phyloP scores from a whole-genome alignment of 352 stramenopile species.

The Pythium monospermum region DNA sequence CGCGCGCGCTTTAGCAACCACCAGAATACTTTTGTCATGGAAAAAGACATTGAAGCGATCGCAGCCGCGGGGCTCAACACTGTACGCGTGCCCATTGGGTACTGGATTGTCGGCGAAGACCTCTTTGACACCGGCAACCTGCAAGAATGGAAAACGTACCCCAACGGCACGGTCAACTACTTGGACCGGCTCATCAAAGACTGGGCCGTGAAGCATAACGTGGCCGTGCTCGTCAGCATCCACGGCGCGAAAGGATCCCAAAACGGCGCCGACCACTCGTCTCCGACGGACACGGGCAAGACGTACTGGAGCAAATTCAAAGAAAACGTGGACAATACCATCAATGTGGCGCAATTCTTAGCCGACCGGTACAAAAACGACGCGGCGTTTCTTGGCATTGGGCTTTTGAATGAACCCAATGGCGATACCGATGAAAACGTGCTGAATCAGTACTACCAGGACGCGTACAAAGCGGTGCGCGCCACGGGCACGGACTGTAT shows the following conservation, averaged over 20 bases:
- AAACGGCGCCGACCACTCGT: slow-evolving; percentile 68
- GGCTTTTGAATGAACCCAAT: slow-evolving; percentile 34
- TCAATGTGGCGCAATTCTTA: slow-evolving; percentile 26
- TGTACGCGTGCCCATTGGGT: slow-evolving; percentile 68
- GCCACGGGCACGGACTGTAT: slow-evolving; percentile 24
- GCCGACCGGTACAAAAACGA: slow-evolving; percentile 29
- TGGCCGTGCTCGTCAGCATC: slow-evolving; percentile 44
- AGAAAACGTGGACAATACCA: slow-evolving; percentile 28
- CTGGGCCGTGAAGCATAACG: slow-evolving; percentile 36
- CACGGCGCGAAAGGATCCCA: slow-evolving; percentile 66
- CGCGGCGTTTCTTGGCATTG: slow-evolving; percentile 33
- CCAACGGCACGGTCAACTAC: slow-evolving; percentile 36
- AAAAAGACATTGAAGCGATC: slow-evolving; percentile 59
- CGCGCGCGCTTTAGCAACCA: slow-evolving; percentile 47
- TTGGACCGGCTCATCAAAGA: slow-evolving; percentile 35
- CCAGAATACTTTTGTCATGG: slow-evolving; percentile 55
- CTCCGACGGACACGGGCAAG: slow-evolving; percentile 17
- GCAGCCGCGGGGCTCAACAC: slow-evolving; percentile 61
- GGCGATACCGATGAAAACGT: slow-evolving; percentile 14
- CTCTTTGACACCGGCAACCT: slow-evolving; percentile 30
- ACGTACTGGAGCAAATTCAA: slow-evolving; percentile 19
- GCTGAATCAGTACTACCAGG: slow-evolving; percentile 30
- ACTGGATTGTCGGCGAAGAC: slow-evolving; percentile 68
- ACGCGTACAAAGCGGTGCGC: slow-evolving; percentile 25
- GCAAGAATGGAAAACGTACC: slow-evolving; percentile 38